Percentiles rank a stretch among this genome's conserved stretches.
Conservation (phyloP, 169 alveolate genomes). For the Plasmodium gonderi region DNA sequence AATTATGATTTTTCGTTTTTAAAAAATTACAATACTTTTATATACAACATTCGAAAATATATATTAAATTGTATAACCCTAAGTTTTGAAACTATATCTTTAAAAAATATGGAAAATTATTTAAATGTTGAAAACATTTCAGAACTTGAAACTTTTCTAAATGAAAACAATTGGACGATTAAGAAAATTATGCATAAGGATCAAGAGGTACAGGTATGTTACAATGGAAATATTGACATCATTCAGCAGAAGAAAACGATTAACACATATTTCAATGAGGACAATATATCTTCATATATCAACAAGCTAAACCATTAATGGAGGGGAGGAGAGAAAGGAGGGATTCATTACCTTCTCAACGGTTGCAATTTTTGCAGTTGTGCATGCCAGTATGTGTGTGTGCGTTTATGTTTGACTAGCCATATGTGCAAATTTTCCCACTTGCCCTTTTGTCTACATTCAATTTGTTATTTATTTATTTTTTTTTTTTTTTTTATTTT, state of each 20-base stretch:
- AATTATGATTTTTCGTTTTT: slow-evolving; percentile 61
- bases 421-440: neutral
- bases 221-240: slow-evolving; percentile 53
- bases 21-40: slow-evolving; percentile 24
- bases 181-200: slow-evolving; percentile 27
- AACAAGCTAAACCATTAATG: slow-evolving; percentile 20
- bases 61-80: slow-evolving; percentile 37
- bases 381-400: neutral
- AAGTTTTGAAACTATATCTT: slow-evolving; percentile 52
- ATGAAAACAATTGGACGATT: slow-evolving; percentile 53
- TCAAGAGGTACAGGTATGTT: slow-evolving; percentile 32
- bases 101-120: slow-evolving; percentile 56
- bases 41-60: slow-evolving; percentile 32
- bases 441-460: too few species aligned
- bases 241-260: slow-evolving; percentile 37
- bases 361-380: neutral
- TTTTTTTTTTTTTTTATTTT: neutral
- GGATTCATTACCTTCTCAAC: neutral
- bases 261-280: slow-evolving; percentile 47
- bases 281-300: slow-evolving; percentile 40
- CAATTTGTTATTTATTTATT: neutral
- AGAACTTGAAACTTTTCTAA: slow-evolving; percentile 33
- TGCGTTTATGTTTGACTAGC: neutral
- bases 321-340: neutral
- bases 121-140: slow-evolving; percentile 6